Evolutionary conservation across 352 stramenopile species (phyloP), one percentile per base, ranked within the genome.

Genomic region (Phytopythium oedochilum): DNA sequence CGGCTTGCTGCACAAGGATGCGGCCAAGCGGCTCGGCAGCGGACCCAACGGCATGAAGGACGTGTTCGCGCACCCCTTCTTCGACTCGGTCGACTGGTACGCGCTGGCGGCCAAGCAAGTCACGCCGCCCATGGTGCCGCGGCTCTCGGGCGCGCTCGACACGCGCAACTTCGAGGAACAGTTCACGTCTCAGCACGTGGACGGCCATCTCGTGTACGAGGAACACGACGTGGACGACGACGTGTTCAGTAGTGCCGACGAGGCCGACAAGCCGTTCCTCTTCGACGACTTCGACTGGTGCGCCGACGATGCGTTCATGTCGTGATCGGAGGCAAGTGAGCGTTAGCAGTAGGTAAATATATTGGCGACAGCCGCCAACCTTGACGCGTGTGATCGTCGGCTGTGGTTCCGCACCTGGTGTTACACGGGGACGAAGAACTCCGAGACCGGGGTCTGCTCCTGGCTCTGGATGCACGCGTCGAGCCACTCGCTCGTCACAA

Each of bases 201-300:
- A 83, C 26, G 81, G 81, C 14, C 67, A 81, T 43, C 53, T 89
- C 18, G 68, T 79, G 48, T 91, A 78, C 56, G 71, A 84, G 56
- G 72, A 83, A 55, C 67, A 65, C 32, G 68, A 78, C 35, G 53
- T 51, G 38, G 31, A 58, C n/a, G 64, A 68, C 25, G 55, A 72
- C 18, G 36, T 57, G 7, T 34, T 56, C 32, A 43, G 32, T 25
- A 25, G 34, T 25, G 31, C 32, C 2, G 63, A 71, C 40, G 55
- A 73, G 4, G 25, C 40, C 6, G 61, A 60, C 17, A 59, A 64
- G 35, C 40, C 46, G 42, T 74, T 71, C 54, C 70, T 73, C 53
- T 91, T 91, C 51, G 75, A 75, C 18, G 78, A 87, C 57, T 91
- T 91, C 68, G 76, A 91, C 63, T 91, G 81, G 78, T 89, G 81